Evolutionary conservation across 208 protist species (phyloP).

Genomic region (Acanthamoeba triangularis): DNA sequence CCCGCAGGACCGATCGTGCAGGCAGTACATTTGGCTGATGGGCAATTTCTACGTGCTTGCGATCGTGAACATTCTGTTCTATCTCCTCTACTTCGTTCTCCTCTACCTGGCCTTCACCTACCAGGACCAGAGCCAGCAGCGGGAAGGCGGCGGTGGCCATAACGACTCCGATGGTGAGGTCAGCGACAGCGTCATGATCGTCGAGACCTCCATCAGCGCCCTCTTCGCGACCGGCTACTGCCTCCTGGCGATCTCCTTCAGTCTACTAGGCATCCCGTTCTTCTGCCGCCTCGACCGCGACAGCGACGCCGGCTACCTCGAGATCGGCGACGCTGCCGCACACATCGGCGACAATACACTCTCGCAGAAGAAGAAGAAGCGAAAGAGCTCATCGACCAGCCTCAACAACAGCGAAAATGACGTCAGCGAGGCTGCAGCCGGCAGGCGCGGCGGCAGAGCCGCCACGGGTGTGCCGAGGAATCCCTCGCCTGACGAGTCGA

Average conservation of each 20-base stretch:
- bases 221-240: neutral
- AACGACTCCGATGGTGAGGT: neutral
- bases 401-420: slow-evolving; percentile 15
- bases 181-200: neutral
- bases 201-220: slow-evolving; percentile 17
- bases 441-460: neutral
- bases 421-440: neutral
- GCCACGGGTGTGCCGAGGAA: too few relatives aligned
- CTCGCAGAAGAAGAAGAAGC: neutral
- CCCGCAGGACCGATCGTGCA: neutral
- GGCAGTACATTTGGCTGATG: neutral
- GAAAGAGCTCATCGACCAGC: neutral
- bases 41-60: slow-evolving; percentile 5
- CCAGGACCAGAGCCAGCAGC: neutral
- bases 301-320: neutral
- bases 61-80: neutral
- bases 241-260: neutral
- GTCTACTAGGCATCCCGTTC: neutral
- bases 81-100: slow-evolving; percentile 21
- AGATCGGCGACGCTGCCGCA: neutral
- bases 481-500: neutral
- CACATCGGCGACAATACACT: too few relatives aligned
- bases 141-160: neutral
- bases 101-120: slow-evolving; percentile 39
- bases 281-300: neutral